Evolutionary conservation across 1,284 basidiomycete genomes (phyloP).

Genomic region (Cryptococcus sp.): DNA sequence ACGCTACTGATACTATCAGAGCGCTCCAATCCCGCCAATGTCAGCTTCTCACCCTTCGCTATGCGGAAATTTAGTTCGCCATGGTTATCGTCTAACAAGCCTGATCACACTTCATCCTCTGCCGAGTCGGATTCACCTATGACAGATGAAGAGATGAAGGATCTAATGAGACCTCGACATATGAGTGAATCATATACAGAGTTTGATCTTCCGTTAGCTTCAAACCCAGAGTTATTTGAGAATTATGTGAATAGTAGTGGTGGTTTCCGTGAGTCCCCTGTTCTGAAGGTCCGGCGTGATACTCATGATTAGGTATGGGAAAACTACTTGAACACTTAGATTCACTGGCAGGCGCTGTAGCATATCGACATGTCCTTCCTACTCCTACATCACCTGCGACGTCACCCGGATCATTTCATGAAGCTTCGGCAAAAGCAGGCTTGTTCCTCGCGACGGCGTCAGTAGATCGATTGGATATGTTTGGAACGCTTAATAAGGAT

Average conservation of each 20-base stretch:
- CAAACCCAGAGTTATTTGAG: conserved; percentile 35
- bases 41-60: conserved; percentile 31
- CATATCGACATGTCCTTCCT: conserved; percentile 70
- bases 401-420: conserved; percentile 49
- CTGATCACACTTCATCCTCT: conserved; percentile 24
- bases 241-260: conserved; percentile 45
- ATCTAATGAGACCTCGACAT: conserved; percentile 32
- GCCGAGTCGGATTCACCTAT: background rate
- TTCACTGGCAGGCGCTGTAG: conserved; percentile 72
- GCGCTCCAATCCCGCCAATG: background rate
- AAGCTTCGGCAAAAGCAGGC: conserved; percentile 56
- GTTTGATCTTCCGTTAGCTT: conserved; percentile 42
- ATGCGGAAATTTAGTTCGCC: conserved; percentile 40
- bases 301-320: conserved; percentile 36
- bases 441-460: conserved; percentile 78
- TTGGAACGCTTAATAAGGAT: conserved; percentile 44
- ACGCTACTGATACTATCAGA: background rate
- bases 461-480: conserved; percentile 59
- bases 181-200: conserved; percentile 45
- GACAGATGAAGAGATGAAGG: conserved; percentile 15
- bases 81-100: conserved; percentile 32
- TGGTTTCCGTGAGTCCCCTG: conserved; percentile 36
- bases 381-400: conserved; percentile 9
- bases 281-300: background rate
- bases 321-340: conserved; percentile 58